phyloP scores from a whole-genome alignment of 805 yeast genomes.

The Kodamaea sagamina region DNA sequence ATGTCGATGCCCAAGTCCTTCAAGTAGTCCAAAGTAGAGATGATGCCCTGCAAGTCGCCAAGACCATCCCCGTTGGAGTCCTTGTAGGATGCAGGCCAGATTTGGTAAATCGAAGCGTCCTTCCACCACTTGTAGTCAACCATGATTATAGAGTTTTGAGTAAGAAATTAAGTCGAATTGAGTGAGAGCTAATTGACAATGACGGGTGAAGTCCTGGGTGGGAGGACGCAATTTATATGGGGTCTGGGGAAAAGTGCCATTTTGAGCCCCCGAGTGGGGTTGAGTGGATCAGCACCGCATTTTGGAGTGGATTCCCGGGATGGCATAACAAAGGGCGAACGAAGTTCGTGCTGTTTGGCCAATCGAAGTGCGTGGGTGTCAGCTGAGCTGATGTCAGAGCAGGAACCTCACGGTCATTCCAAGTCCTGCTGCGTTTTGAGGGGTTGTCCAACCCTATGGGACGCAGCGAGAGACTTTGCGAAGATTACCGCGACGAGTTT shows the following conservation, averaged over 20 bases:
- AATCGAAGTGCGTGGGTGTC: no score
- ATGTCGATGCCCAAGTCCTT: conserved; percentile 51
- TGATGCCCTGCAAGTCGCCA: conserved; percentile 59
- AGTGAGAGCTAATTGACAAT: no score
- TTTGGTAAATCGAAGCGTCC: conserved; percentile 56
- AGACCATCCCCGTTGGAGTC: conserved; percentile 61
- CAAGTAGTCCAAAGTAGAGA: conserved; percentile 52
- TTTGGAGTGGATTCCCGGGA: no score
- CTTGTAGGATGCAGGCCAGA: conserved; percentile 62
- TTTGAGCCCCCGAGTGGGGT: no score
- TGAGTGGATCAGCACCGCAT: no score
- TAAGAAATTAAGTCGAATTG: neutral
- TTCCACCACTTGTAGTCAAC: conserved; percentile 51
- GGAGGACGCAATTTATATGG: neutral
- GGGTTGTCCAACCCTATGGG: no score
- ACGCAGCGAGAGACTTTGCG: neutral
- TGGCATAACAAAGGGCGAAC: no score
- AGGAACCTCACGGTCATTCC: no score
- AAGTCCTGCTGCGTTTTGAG: neutral
- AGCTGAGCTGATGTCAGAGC: neutral
- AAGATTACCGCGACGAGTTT: neutral
- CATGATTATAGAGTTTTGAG: conserved; percentile 14
- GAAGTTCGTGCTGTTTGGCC: no score
- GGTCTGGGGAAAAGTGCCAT: neutral
- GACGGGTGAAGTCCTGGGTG: neutral